These are phyloP conservation scores for Colletotrichum musae DNA, from an alignment of 2,329 filamentous ascomycete species.

Conservation along the genomic window DNA sequence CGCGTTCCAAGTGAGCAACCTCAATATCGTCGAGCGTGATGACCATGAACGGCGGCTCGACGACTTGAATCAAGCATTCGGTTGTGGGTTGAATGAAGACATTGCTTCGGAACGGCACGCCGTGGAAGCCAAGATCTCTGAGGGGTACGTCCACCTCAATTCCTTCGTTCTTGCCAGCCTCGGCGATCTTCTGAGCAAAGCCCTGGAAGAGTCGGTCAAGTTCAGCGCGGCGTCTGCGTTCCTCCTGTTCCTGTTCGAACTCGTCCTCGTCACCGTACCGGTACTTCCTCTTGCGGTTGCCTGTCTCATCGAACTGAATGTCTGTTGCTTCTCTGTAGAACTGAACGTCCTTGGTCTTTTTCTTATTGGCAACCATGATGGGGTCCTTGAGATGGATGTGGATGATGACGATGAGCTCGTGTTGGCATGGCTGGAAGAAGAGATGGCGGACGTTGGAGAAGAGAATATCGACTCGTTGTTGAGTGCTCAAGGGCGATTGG, in stretches of 20 bases:
- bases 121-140: constrained; percentile 95
- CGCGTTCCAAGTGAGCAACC: constrained; percentile 94
- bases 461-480: constrained; percentile 90
- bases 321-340: constrained; percentile 98
- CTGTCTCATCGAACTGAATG: constrained; percentile 98
- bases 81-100: constrained; percentile 97
- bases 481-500: constrained; percentile 82
- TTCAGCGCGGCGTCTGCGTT: constrained; percentile 89
- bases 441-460: constrained; percentile 99
- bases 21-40: constrained; percentile 97
- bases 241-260: constrained; percentile 98
- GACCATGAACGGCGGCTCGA: constrained; percentile 96
- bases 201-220: constrained; percentile 96
- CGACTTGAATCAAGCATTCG: constrained; percentile 96
- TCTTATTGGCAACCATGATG: constrained; percentile 96
- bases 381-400: constrained; percentile 98
- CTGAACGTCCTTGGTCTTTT: constrained; percentile 98
- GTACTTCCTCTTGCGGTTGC: constrained; percentile 97
- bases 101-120: constrained; percentile 95
- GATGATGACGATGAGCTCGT: constrained; percentile 97
- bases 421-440: constrained; percentile 97
- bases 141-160: constrained; percentile 97
- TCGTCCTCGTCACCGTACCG: constrained; percentile 98
- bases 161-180: constrained; percentile 91
- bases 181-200: constrained; percentile 97